Evolutionary conservation across 2,329 filamentous ascomycete genomes (phyloP).

Genomic region (Arthrinium phaeospermum): DNA sequence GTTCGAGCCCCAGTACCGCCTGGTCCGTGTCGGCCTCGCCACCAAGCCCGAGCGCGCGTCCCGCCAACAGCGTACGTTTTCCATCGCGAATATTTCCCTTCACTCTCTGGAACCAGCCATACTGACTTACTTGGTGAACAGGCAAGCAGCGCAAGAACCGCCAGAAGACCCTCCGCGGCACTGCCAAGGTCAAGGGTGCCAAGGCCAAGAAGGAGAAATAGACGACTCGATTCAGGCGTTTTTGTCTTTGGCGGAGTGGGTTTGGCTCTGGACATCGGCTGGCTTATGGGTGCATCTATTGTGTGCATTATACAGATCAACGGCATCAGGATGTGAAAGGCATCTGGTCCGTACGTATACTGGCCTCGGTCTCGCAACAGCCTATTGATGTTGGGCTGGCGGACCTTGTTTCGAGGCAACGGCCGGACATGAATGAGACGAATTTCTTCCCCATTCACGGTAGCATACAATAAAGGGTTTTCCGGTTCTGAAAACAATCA

Average conservation of each 20-base stretch:
- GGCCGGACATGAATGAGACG: constrained; percentile 19
- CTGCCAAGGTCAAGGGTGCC: constrained; percentile 96
- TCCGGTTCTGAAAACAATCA: constrained; percentile 17
- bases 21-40: constrained; percentile 90
- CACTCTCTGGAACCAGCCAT: not conserved
- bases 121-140: constrained; percentile 51
- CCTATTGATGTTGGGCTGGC: constrained; percentile 29
- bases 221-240: constrained; percentile 48
- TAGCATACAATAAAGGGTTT: constrained; percentile 21
- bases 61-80: constrained; percentile 96
- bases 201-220: constrained; percentile 95
- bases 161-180: constrained; percentile 97
- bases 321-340: not conserved
- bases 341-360: constrained; percentile 25
- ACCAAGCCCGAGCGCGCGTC: constrained; percentile 95
- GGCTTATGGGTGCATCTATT: constrained; percentile 31
- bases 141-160: constrained; percentile 99
- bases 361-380: constrained; percentile 28
- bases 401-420: constrained; percentile 34
- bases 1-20: constrained; percentile 98
- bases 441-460: constrained; percentile 20
- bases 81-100: not conserved
- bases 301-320: constrained; percentile 43
- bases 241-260: constrained; percentile 37
- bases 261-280: constrained; percentile 41